Conservation (phyloP, 169 alveolate genomes). For the Cyclospora cayetanensis region DNA sequence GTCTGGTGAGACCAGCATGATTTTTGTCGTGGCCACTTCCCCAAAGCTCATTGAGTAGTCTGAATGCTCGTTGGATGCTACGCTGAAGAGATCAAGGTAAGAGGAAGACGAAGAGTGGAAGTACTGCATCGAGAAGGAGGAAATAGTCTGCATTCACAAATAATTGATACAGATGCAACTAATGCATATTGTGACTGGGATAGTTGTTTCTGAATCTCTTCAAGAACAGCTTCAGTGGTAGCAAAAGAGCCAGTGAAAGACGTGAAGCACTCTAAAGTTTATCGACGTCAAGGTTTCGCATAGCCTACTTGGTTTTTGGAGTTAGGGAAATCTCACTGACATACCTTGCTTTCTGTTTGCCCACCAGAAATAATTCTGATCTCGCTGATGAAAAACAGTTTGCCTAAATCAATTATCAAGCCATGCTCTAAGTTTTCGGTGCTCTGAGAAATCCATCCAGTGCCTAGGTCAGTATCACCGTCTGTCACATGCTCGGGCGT, state of each 20-base stretch:
- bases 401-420: slow-evolving; percentile 29
- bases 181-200: too few relatives aligned
- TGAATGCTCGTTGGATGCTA: background rate
- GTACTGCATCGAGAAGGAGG: slow-evolving; percentile 30
- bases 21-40: slow-evolving; percentile 41
- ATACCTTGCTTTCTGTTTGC: background rate
- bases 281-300: too few relatives aligned
- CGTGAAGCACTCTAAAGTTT: too few relatives aligned
- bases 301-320: too few relatives aligned
- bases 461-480: background rate
- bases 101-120: slow-evolving; percentile 34
- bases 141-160: slow-evolving; percentile 8
- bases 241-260: too few relatives aligned
- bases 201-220: too few relatives aligned
- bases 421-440: slow-evolving; percentile 13
- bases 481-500: slow-evolving; percentile 55
- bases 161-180: too few relatives aligned
- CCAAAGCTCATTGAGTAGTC: background rate
- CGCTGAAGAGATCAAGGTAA: slow-evolving; percentile 2
- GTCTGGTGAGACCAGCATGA: slow-evolving; percentile 2
- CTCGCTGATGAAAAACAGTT: slow-evolving; percentile 36
- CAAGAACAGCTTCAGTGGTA: too few relatives aligned
- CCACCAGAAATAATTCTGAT: slow-evolving; percentile 32
- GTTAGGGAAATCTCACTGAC: too few relatives aligned
- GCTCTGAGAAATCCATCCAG: slow-evolving; percentile 60